Conservation (phyloP, 2,329 filamentous ascomycete species). For the Penicillium psychrosexuale region DNA sequence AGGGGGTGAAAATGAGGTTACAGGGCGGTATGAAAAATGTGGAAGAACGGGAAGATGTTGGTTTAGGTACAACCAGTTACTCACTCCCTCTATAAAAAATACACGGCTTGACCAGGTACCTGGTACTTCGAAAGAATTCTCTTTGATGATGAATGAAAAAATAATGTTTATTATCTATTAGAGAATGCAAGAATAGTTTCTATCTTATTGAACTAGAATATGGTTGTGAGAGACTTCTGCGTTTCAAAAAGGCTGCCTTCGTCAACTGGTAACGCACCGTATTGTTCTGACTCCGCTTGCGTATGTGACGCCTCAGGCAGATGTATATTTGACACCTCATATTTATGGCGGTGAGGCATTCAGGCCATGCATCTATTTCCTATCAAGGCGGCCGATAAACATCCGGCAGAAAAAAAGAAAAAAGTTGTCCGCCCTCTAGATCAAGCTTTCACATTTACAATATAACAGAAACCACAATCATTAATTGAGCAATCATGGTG, state of each 20-base stretch:
- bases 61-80: conserved; percentile 13
- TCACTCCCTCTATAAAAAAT: conserved; percentile 9
- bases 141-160: background rate
- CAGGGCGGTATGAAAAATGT: conserved; percentile 13
- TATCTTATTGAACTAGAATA: background rate
- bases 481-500: conserved; percentile 32
- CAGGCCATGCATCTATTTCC: conserved; percentile 3
- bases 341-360: conserved; percentile 5
- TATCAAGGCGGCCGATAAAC: conserved; percentile 22
- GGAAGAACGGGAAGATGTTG: conserved; percentile 11
- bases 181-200: background rate
- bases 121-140: conserved; percentile 4
- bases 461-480: background rate
- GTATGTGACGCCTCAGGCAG: conserved; percentile 9
- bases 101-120: conserved; percentile 10
- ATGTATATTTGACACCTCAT: background rate
- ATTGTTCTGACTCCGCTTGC: conserved; percentile 12
- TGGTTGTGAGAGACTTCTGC: background rate
- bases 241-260: background rate
- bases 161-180: background rate
- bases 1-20: conserved; percentile 15
- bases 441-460: conserved; percentile 2
- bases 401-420: conserved; percentile 22
- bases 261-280: conserved; percentile 15
- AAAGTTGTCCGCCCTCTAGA: conserved; percentile 14